Evolutionary conservation across 2,329 filamentous ascomycete genomes (phyloP).

Genomic region (Apiospora hydei): DNA sequence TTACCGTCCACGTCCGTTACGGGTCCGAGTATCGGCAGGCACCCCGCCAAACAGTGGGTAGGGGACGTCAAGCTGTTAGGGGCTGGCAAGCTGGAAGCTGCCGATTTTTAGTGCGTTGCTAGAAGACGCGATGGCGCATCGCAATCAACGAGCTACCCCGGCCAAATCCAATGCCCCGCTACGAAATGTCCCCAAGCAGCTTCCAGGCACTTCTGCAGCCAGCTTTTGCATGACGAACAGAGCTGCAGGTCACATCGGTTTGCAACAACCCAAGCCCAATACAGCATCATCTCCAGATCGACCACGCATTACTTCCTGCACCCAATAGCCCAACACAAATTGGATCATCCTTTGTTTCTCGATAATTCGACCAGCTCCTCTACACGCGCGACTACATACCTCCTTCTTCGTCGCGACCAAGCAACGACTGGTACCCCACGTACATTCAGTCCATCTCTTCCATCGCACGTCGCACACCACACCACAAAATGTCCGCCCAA

Average conservation of each 20-base stretch:
- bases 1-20: background rate
- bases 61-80: background rate
- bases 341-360: background rate
- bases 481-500: constrained; percentile 65
- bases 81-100: background rate
- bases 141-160: background rate
- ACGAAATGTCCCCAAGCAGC: background rate
- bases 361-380: background rate
- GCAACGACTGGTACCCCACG: background rate
- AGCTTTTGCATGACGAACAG: constrained; percentile 6
- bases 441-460: background rate
- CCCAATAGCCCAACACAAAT: background rate
- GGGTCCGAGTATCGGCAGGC: constrained; percentile 8
- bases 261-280: background rate
- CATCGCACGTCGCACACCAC: background rate
- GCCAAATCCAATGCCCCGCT: background rate
- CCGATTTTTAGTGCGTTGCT: background rate
- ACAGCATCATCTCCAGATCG: background rate
- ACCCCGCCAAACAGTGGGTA: background rate
- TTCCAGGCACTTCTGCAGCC: constrained; percentile 1
- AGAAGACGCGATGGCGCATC: background rate
- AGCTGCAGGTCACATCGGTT: background rate
- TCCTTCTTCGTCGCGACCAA: background rate
- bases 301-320: background rate
- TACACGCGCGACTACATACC: background rate